Conservation (phyloP, 129 eudicot genomes). For the Chrysanthemum lavandulifolium region DNA sequence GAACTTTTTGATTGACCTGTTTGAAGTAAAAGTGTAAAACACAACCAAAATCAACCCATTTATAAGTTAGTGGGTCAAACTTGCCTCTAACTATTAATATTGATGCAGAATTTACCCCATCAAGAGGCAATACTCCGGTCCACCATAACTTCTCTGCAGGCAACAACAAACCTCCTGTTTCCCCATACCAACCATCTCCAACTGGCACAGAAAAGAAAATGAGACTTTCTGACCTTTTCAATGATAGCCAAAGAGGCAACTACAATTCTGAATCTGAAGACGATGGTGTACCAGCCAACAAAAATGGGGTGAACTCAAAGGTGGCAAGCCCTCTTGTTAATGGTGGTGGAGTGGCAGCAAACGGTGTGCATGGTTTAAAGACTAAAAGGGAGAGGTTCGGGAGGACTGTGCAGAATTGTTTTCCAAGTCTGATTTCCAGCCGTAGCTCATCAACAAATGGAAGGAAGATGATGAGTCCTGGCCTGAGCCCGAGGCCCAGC, state of each 20-base stretch:
- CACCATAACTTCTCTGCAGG: conserved; percentile 53
- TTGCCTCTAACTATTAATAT: not conserved
- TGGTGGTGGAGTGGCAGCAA: not conserved
- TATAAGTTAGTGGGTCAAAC: not conserved
- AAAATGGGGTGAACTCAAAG: conserved; percentile 4
- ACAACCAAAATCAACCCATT: not conserved
- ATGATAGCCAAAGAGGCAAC: conserved; percentile 42
- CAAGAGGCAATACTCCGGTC: conserved; percentile 71
- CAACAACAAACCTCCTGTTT: conserved; percentile 26
- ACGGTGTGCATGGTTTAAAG: conserved; percentile 18
- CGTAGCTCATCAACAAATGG: conserved; percentile 38
- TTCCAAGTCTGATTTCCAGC: conserved; percentile 29
- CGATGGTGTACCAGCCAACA: conserved; percentile 9
- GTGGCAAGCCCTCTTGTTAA: conserved; percentile 10
- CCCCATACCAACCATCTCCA: conserved; percentile 40
- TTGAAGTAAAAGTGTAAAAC: not conserved
- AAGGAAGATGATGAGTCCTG: conserved; percentile 33
- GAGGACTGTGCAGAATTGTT: conserved; percentile 23
- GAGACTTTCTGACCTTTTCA: conserved; percentile 58
- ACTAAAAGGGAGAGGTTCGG: conserved; percentile 29
- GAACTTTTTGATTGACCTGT: no score
- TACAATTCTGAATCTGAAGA: conserved; percentile 23
- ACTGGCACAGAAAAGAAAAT: conserved; percentile 39
- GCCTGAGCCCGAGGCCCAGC: conserved; percentile 22
- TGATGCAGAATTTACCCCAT: conserved; percentile 58